phyloP scores from a whole-genome alignment of 2,329 filamentous ascomycete genomes.

The Furcasterigmium sp. region DNA sequence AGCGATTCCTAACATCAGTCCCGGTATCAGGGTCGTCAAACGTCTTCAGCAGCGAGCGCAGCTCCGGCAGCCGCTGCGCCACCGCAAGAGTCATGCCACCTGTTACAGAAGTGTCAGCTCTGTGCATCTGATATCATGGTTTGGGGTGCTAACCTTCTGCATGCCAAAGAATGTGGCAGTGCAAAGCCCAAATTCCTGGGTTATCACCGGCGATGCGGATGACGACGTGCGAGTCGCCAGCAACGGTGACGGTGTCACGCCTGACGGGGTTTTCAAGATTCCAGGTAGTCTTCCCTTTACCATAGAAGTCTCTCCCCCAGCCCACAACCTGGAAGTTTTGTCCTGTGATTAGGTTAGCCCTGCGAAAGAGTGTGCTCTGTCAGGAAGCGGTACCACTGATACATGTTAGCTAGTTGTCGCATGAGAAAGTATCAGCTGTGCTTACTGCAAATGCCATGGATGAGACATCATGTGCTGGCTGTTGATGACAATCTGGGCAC shows the following conservation, averaged over 20 bases:
- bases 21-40: too few relatives aligned
- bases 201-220: slow-evolving; percentile 52
- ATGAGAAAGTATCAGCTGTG: not conserved
- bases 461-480: slow-evolving; percentile 15
- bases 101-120: too few relatives aligned
- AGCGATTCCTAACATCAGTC: too few relatives aligned
- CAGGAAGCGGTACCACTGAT: slow-evolving; percentile 2
- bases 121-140: too few relatives aligned
- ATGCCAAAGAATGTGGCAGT: slow-evolving; percentile 57
- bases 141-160: slow-evolving; percentile 35
- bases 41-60: too few relatives aligned
- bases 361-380: not conserved
- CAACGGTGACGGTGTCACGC: slow-evolving; percentile 41
- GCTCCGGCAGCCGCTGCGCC: too few relatives aligned
- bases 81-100: too few relatives aligned
- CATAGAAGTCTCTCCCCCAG: slow-evolving; percentile 26
- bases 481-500: slow-evolving; percentile 17
- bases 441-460: slow-evolving; percentile 16
- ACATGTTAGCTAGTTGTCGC: not conserved
- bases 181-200: slow-evolving; percentile 52
- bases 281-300: slow-evolving; percentile 13
- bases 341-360: slow-evolving; percentile 20
- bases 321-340: slow-evolving; percentile 48
- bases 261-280: slow-evolving; percentile 26
- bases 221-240: slow-evolving; percentile 48